Evolutionary conservation across 2,329 filamentous ascomycete genomes (phyloP).

Genomic region (Arachnopeziza araneosa): DNA sequence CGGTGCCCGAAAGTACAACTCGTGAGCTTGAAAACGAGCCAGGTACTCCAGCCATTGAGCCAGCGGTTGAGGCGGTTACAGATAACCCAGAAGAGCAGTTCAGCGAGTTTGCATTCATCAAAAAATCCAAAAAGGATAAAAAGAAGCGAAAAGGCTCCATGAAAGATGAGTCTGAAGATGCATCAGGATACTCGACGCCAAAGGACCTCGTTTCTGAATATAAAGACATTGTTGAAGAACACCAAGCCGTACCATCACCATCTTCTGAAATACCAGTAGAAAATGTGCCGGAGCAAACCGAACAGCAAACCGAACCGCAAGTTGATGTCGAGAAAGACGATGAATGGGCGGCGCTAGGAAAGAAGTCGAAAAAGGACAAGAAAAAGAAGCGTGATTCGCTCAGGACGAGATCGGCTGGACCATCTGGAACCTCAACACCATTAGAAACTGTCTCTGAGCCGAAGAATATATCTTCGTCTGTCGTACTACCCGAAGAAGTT

Average conservation of each 20-base stretch:
- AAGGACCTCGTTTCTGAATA: neutral
- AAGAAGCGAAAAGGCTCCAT: conserved; percentile 4
- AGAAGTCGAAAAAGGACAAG: conserved; percentile 18
- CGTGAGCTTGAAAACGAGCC: neutral
- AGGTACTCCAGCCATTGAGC: neutral
- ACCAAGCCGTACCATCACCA: neutral
- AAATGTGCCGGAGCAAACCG: neutral
- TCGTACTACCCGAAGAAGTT: neutral
- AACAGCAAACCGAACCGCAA: conserved; percentile 1
- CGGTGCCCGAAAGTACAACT: neutral
- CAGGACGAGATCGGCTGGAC: too few species aligned
- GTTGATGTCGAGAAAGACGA: neutral
- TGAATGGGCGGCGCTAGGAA: neutral
- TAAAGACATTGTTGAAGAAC: neutral
- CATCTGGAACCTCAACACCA: conserved; percentile 9
- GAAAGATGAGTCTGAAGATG: neutral
- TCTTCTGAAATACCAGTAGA: neutral
- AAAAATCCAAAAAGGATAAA: conserved; percentile 17
- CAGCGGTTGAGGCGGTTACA: neutral
- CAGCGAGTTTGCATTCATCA: neutral
- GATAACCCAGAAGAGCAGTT: neutral
- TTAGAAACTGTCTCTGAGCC: neutral
- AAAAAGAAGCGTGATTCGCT: conserved; percentile 3
- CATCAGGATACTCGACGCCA: conserved; percentile 7
- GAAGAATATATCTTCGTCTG: conserved; percentile 8